Evolutionary conservation across 768 basidiomycete genomes (phyloP), one percentile per base, ranked within the genome.

Genomic region (Termitomyces sp.): DNA sequence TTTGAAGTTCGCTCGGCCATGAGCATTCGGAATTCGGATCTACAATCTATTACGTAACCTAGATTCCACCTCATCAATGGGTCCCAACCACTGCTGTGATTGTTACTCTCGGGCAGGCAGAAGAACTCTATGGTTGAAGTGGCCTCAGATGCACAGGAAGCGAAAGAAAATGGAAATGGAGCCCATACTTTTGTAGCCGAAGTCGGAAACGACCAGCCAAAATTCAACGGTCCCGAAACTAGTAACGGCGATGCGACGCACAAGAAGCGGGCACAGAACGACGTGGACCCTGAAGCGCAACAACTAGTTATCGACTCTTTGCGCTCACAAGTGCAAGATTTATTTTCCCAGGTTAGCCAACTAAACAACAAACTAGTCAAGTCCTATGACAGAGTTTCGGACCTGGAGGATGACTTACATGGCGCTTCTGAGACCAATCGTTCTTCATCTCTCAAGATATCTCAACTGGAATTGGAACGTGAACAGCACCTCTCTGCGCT

Each of bases 291-390:
- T 59, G 79, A 92, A 64, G 92, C 94, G 3, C 90, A 95, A 66
- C 85, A 85, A 7, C 84, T 88, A 74, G 83, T 98, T 63, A 93
- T 96, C 64, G 74, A 78, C 14, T 87, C 92, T 0, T 76, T 98
- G 29, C 87, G 92, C 22, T 67, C 76, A 1, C 94, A 97, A 70
- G 82, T 96, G 10, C 83, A 88, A 49, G 91, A 97, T 68, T 79
- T 98, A 44, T 86, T 92, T 67, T 85, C 89, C 16, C 96, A 98
- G 71, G 92, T 97, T 46, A 85, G 86, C 27, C 84, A 90, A 67
- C 87, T 98, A 61, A 98, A 98, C 71, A 74, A 78, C 72, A 98
- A 98, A 69, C 88, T 99, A 48, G 93, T 99, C 59, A 79, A 84
- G 59, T 92, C 91, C 2, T 96, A 97, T 71, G 92, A 95, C 69